phyloP scores from a whole-genome alignment of 345 rosid genomes.

The Brassica nigra region DNA sequence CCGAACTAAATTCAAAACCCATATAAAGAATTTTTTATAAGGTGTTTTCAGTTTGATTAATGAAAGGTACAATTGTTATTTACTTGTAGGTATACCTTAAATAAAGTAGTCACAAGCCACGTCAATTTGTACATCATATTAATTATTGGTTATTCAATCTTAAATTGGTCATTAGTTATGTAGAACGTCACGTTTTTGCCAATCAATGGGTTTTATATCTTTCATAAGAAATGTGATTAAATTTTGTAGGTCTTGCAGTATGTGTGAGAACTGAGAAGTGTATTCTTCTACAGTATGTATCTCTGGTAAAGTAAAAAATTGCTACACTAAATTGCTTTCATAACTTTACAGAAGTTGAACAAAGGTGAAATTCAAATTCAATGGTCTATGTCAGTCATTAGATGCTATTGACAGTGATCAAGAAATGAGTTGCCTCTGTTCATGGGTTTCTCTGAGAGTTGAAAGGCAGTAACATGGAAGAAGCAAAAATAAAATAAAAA shows the following conservation, averaged over 20 bases:
- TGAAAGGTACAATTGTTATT: too few species aligned
- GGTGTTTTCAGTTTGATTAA: too few species aligned
- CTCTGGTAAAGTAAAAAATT: background rate
- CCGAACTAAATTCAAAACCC: too few species aligned
- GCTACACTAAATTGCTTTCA: background rate
- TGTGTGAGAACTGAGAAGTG: background rate
- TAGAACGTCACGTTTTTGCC: background rate
- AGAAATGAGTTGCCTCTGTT: conserved; percentile 27
- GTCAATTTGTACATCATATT: conserved; percentile 3
- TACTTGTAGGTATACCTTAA: too few species aligned
- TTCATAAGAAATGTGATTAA: conserved; percentile 1
- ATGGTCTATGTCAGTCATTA: background rate
- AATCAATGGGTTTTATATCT: conserved; percentile 18
- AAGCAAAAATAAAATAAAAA: conserved; percentile 18
- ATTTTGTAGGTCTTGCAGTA: background rate
- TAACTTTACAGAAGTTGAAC: background rate
- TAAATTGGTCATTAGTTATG: background rate
- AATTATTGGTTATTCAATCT: background rate
- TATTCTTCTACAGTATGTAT: background rate
- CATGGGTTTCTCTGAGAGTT: conserved; percentile 33
- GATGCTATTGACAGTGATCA: conserved; percentile 17
- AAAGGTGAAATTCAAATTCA: background rate
- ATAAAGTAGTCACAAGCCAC: background rate
- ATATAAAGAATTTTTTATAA: too few species aligned
- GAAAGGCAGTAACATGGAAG: conserved; percentile 25